Evolutionary conservation across 2,329 filamentous ascomycete genomes (phyloP).

Genomic region (Penicillium digitatum): DNA sequence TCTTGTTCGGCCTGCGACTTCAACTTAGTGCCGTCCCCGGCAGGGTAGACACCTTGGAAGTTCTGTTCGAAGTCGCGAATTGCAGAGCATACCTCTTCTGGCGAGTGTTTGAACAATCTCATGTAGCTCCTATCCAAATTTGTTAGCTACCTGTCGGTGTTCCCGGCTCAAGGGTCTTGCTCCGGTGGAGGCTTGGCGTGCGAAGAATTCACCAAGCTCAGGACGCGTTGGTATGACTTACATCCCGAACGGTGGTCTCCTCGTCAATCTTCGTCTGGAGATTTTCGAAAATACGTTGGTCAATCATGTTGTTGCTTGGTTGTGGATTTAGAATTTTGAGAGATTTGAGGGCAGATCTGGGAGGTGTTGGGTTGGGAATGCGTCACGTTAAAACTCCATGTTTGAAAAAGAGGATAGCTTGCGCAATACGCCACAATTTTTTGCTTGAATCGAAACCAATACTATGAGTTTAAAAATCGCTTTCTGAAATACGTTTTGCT

Average conservation of each 20-base stretch:
- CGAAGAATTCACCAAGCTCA: slow-evolving; percentile 13
- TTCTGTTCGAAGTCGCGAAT: neutral
- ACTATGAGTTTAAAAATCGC: neutral
- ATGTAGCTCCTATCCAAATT: slow-evolving; percentile 60
- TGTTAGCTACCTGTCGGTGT: slow-evolving; percentile 10
- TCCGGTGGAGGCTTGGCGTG: slow-evolving; percentile 21
- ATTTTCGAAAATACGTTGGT: slow-evolving; percentile 78
- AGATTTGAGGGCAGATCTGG: slow-evolving; percentile 4
- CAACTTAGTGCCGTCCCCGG: neutral
- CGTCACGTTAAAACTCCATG: slow-evolving; percentile 17
- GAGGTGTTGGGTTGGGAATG: slow-evolving; percentile 6
- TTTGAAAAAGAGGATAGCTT: neutral
- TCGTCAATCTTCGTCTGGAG: slow-evolving; percentile 88
- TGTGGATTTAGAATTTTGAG: slow-evolving; percentile 4
- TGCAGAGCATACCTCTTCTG: slow-evolving; percentile 56
- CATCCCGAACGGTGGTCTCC: slow-evolving; percentile 75
- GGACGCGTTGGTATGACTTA: slow-evolving; percentile 32
- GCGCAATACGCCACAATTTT: neutral
- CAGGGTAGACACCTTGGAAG: neutral
- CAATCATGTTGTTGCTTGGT: slow-evolving; percentile 54
- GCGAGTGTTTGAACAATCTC: slow-evolving; percentile 78
- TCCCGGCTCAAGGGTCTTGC: slow-evolving; percentile 4
- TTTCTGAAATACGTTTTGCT: neutral
- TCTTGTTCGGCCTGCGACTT: neutral
- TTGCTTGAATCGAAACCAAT: neutral